These are phyloP conservation scores for Ilyonectria destructans DNA, from an alignment of 2,329 filamentous ascomycete genomes.

Conservation along the genomic window DNA sequence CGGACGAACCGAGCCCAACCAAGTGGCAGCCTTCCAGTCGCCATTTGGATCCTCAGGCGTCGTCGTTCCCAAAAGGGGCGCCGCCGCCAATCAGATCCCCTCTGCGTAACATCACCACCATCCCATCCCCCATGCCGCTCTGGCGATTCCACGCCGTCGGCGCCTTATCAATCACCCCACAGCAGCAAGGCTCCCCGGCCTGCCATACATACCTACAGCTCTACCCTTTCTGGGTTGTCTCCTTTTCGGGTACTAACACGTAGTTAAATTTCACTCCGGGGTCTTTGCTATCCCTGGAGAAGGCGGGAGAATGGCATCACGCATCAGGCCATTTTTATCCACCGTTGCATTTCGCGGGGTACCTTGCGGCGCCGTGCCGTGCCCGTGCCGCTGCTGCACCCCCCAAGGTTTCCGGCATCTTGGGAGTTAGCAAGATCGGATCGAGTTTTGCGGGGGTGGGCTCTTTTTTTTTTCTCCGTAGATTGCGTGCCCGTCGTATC, in stretches of 20 bases:
- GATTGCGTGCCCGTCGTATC: not conserved
- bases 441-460: constrained; percentile 5
- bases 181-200: not conserved
- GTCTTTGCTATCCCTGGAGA: constrained; percentile 3
- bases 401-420: not conserved
- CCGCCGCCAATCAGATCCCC: not conserved
- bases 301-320: constrained; percentile 10
- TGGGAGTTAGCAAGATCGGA: constrained; percentile 9
- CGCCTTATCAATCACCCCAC: constrained; percentile 42
- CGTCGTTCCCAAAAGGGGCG: not conserved
- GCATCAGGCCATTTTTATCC: constrained; percentile 47
- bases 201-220: not conserved
- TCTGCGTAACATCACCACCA: not conserved
- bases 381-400: not conserved
- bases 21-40: not conserved
- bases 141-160: constrained; percentile 23
- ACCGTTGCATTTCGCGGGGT: constrained; percentile 51
- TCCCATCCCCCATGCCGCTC: constrained; percentile 11
- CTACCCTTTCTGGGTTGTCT: not conserved
- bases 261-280: not conserved
- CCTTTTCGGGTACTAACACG: not conserved
- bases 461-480: not conserved
- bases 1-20: not conserved
- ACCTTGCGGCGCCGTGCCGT: constrained; percentile 19
- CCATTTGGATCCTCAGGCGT: not conserved